Conservation (phyloP, 1,284 basidiomycete genomes). For the Trametes polyzona region DNA sequence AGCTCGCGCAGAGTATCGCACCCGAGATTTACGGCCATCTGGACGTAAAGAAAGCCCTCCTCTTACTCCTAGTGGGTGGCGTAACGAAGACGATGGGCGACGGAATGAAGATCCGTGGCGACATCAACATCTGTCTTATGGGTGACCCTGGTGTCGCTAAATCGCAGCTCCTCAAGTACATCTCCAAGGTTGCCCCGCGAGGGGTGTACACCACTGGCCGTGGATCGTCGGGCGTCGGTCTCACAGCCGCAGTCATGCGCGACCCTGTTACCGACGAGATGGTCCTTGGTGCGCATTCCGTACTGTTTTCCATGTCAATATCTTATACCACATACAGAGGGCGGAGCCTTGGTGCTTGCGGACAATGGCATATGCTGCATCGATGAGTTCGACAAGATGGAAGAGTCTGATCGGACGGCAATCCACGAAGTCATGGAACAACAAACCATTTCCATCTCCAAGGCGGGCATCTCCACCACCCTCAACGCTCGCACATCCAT, state of each 20-base stretch:
- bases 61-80: slow-evolving; percentile 93
- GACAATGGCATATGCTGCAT: slow-evolving; percentile 99
- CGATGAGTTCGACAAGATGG: slow-evolving; percentile 99
- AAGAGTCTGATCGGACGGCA: slow-evolving; percentile 95
- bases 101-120: slow-evolving; percentile 98
- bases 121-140: slow-evolving; percentile 98
- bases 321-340: slow-evolving; percentile 64
- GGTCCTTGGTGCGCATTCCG: slow-evolving; percentile 79
- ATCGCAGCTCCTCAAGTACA: slow-evolving; percentile 97
- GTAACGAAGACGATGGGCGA: slow-evolving; percentile 95
- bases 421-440: slow-evolving; percentile 99
- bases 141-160: slow-evolving; percentile 99
- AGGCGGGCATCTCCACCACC: slow-evolving; percentile 98
- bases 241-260: slow-evolving; percentile 98
- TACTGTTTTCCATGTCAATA: neutral
- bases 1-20: slow-evolving; percentile 87
- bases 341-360: slow-evolving; percentile 95
- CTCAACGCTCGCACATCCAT: slow-evolving; percentile 99
- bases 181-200: slow-evolving; percentile 96
- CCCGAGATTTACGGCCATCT: slow-evolving; percentile 99
- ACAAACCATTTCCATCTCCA: slow-evolving; percentile 99
- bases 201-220: slow-evolving; percentile 99
- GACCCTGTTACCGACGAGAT: slow-evolving; percentile 99
- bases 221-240: slow-evolving; percentile 96
- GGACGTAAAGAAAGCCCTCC: slow-evolving; percentile 97